Percentiles rank a stretch among this genome's conserved stretches.
Conservation (phyloP, 805 yeast genomes). For the Grigorovia humatica region DNA sequence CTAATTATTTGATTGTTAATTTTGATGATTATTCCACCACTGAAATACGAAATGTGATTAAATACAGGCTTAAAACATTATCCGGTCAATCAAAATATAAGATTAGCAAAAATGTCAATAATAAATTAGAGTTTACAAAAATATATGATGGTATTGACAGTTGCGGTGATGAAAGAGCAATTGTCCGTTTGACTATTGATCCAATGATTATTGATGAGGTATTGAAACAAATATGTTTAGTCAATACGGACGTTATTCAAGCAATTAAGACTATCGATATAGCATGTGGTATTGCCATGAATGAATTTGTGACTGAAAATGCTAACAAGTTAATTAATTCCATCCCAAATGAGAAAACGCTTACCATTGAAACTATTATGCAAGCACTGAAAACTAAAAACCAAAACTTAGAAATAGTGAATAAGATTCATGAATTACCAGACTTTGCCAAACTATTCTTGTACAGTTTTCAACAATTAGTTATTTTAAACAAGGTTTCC, state of each 20-base stretch:
- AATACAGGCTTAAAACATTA: slow-evolving; percentile 48
- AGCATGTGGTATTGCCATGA: slow-evolving; percentile 5
- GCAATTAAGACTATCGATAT: slow-evolving; percentile 10
- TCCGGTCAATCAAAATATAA: slow-evolving; percentile 22
- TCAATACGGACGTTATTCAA: slow-evolving; percentile 55
- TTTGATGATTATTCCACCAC: slow-evolving; percentile 78
- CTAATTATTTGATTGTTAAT: slow-evolving; percentile 74
- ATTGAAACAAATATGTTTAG: slow-evolving; percentile 23
- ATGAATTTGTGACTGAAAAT: slow-evolving; percentile 12
- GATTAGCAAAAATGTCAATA: slow-evolving; percentile 19
- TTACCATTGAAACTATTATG: slow-evolving; percentile 61
- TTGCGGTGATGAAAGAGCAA: slow-evolving; percentile 19
- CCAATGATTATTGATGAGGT: slow-evolving; percentile 6
- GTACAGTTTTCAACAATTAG: not conserved
- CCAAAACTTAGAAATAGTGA: slow-evolving; percentile 15
- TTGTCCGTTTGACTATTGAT: slow-evolving; percentile 10
- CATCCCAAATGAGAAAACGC: slow-evolving; percentile 36
- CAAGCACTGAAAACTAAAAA: slow-evolving; percentile 70
- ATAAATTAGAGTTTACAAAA: not conserved
- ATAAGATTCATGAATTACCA: not conserved
- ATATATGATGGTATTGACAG: not conserved
- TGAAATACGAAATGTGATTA: slow-evolving; percentile 65
- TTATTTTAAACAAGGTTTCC: no score
- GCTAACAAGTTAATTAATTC: slow-evolving; percentile 9
- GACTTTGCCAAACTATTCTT: not conserved